Evolutionary conservation across 768 basidiomycete species (phyloP), one percentile per base, ranked within the genome.

Genomic region (Tricholoma terreum): DNA sequence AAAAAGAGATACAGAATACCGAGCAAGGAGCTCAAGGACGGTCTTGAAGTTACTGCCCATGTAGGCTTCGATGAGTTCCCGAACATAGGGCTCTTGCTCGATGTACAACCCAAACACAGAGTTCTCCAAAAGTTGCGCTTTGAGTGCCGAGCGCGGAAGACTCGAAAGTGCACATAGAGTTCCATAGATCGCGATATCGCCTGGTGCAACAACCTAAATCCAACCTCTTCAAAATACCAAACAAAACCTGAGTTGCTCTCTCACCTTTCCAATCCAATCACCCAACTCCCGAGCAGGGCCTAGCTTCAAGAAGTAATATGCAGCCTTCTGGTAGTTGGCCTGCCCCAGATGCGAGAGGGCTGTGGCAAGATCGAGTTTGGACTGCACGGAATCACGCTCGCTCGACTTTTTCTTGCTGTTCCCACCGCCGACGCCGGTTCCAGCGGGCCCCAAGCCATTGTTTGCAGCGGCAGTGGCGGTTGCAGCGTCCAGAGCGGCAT

Each of bases 41-140:
- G n/a, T n/a, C n/a, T n/a, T n/a, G n/a, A n/a, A n/a, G n/a, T n/a
- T n/a, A n/a, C n/a, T n/a, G n/a, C 80, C 80, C 78, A 95, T 86
- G 73, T 93, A 97, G 2, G 89, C 84, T 58, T 90, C 89, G 54
- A 94, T 75, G 42, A 97, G 81, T 53, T 96, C 94, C 35, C 95
- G 84, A 33, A 94, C 68, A 66, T 94, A 94, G 0, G 89, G 85
- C 68, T 94, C 92, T 61, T 90, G 85, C 65, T 96, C 94, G 46
- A 95, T 82, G 70, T 89, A 92, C 22, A 83, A 75, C 10, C 84
- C 78, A 65, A 96, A 93, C 8, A 77, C 74, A 1, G 87, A 71
- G 66, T 89, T 91, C 57, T 85, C 86, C 27, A 92, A 71, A 4
- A 90, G 71, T 63, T 82, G 81, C 0, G 80, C 59, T 67, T 88